Evolutionary conservation across 345 rosid species (phyloP).

Genomic region (Cardamine resedifolia): DNA sequence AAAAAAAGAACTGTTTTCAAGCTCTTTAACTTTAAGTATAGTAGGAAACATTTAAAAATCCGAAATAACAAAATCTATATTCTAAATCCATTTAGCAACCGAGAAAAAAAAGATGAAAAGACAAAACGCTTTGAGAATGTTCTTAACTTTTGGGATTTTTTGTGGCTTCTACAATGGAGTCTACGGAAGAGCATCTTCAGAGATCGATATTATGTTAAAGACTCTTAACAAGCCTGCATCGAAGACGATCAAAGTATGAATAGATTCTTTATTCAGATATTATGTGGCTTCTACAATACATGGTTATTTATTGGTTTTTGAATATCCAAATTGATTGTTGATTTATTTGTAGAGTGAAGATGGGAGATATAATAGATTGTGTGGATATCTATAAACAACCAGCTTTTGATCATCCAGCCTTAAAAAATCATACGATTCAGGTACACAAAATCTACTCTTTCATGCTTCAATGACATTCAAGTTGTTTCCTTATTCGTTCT

Average conservation of each 20-base stretch:
- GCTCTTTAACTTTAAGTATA: too few species aligned
- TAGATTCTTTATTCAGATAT: too few species aligned
- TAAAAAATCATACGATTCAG: conserved; percentile 50
- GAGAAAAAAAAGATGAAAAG: background rate
- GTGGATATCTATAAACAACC: conserved; percentile 51
- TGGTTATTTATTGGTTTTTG: background rate
- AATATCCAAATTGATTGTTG: background rate
- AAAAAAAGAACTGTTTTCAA: too few species aligned
- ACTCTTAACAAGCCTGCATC: conserved; percentile 52
- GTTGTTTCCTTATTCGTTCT: background rate
- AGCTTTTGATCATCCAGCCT: conserved; percentile 52
- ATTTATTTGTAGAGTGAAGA: conserved; percentile 44
- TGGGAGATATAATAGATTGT: conserved; percentile 58
- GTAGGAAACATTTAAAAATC: too few species aligned
- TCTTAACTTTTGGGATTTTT: conserved; percentile 7
- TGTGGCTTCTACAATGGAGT: conserved; percentile 11
- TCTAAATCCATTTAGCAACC: background rate
- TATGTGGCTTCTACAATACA: too few species aligned
- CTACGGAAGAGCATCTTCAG: conserved; percentile 10
- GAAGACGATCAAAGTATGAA: conserved; percentile 48
- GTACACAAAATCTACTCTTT: conserved; percentile 20
- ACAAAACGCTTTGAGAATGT: background rate
- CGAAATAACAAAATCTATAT: background rate
- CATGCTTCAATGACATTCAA: background rate
- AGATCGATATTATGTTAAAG: conserved; percentile 41